These are phyloP conservation scores for Camellia oleifera DNA, from an alignment of 179 eudicot genomes.

Conservation along the genomic window DNA sequence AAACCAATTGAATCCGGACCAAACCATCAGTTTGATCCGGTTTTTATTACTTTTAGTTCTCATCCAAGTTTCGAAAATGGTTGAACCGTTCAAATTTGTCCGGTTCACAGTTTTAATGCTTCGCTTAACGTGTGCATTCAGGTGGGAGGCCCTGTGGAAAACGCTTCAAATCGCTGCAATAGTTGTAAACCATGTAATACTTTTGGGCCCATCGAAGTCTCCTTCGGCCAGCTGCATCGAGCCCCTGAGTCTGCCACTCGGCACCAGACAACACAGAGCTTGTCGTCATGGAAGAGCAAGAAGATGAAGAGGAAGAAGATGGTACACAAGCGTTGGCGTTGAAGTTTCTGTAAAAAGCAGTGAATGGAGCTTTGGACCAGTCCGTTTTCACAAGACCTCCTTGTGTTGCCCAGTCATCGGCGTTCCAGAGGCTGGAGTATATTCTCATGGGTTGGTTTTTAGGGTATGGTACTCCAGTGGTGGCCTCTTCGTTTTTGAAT, in stretches of 20 bases:
- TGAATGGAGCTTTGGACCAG: constrained; percentile 13
- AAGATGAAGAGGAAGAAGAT: not conserved
- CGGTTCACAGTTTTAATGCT: too few relatives aligned
- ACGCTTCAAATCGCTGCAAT: constrained; percentile 7
- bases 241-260: not conserved
- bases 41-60: too few relatives aligned
- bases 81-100: too few relatives aligned
- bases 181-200: constrained; percentile 12
- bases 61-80: too few relatives aligned
- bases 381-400: constrained; percentile 6
- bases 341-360: constrained; percentile 1
- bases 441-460: constrained; percentile 12
- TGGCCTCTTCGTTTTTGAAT: not conserved
- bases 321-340: not conserved
- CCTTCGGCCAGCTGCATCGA: constrained; percentile 7
- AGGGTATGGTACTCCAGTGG: constrained; percentile 9
- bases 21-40: too few relatives aligned
- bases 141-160: constrained; percentile 8
- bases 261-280: not conserved
- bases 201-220: constrained; percentile 7
- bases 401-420: constrained; percentile 8
- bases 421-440: constrained; percentile 11
- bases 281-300: not conserved
- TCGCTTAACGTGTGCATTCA: not conserved
- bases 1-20: too few relatives aligned